Percentiles rank a stretch among this genome's conserved stretches.
Conservation (phyloP, 163 green algal genomes). For the Scenedesmus sp. region DNA sequence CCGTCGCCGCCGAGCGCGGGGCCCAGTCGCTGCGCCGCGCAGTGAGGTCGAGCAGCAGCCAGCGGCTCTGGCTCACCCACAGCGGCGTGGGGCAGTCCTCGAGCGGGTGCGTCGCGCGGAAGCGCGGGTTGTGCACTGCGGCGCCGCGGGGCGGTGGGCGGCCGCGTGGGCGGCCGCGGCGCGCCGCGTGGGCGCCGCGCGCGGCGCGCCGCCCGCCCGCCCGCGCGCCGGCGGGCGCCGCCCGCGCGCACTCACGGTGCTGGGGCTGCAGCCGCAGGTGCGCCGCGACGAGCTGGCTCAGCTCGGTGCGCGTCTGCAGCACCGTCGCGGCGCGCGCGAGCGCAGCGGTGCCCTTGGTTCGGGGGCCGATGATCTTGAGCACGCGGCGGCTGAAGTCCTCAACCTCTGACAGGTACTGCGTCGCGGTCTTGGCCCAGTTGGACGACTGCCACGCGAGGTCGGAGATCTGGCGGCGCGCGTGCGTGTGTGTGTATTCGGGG, state of each 20-base stretch:
- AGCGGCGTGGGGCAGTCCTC: slow-evolving; percentile 59
- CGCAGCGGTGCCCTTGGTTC: slow-evolving; percentile 2
- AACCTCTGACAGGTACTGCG: slow-evolving; percentile 12
- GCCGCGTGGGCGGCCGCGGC: background rate
- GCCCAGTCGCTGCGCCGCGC: slow-evolving; percentile 60
- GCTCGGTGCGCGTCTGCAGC: slow-evolving; percentile 26
- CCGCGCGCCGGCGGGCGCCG: too few relatives aligned
- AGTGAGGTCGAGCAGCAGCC: slow-evolving; percentile 66
- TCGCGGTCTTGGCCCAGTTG: background rate
- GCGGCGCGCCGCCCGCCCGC: too few relatives aligned
- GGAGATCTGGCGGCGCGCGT: background rate
- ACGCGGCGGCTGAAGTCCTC: slow-evolving; percentile 34
- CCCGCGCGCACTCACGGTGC: slow-evolving; percentile 31
- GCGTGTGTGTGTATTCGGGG: too few relatives aligned
- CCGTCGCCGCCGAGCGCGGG: slow-evolving; percentile 66
- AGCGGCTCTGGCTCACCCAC: slow-evolving; percentile 57
- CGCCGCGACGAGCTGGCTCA: slow-evolving; percentile 22
- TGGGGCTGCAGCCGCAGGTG: slow-evolving; percentile 30
- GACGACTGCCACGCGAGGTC: slow-evolving; percentile 2
- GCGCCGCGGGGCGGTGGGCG: background rate
- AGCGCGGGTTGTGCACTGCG: slow-evolving; percentile 51
- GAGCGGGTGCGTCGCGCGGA: slow-evolving; percentile 52
- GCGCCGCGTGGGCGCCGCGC: too few relatives aligned
- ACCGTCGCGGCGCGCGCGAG: slow-evolving; percentile 28
- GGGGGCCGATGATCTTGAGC: slow-evolving; percentile 35